Base-by-base conservation (phyloP, 1,139 yeast species). In the Yamadazyma membranifaciens region DNA sequence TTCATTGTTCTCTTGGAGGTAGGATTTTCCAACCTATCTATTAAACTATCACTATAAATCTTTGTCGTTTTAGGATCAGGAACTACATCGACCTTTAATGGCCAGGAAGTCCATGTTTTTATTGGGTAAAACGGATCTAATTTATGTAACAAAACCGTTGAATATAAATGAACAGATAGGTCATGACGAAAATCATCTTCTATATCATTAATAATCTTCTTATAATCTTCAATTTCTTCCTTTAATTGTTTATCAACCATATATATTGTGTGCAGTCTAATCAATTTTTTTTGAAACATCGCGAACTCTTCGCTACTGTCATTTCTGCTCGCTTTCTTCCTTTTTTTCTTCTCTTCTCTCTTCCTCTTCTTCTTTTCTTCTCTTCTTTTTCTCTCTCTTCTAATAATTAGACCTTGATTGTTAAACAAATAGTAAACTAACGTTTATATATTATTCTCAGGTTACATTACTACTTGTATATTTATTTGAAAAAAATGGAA, bases 161-260 rank as follows among this genome's bases (percentile, higher is more conserved):
- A 67, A 51, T 78, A 80, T 6, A 81, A 56, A 56, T 81, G 87
- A 1, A 75, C 45, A 0, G 77, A 74, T 27, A 80, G 57, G 53
- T 81, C 84, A 11, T 54, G 55, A 10, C 74, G 56, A 43, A 67
- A 73, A 3, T 70, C 73, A 2, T 60, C 59, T 47, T 80, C 81
- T 13, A 78, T 44, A 9, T 55, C 44, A 10, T 65, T 57, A 4
- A 78, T 38, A 4, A 70, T 54, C 37, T 55, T 57, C 7, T 53
- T 35, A 17, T 33, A 41, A 10, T 45, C 49, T 12, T 26, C 13
- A 7, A 43, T 22, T 11, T 42, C 41, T 11, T 39, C 37, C 14
- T 27, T 24, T 14, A 20, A 20, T 20, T 20, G 24, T 20, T 20
- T 20, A 20, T 20, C 24, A 20, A 20, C 24, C 24, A 20, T 20